Evolutionary conservation across 495 filamentous ascomycete species (phyloP).

Genomic region (Lindgomyces ingoldianus): DNA sequence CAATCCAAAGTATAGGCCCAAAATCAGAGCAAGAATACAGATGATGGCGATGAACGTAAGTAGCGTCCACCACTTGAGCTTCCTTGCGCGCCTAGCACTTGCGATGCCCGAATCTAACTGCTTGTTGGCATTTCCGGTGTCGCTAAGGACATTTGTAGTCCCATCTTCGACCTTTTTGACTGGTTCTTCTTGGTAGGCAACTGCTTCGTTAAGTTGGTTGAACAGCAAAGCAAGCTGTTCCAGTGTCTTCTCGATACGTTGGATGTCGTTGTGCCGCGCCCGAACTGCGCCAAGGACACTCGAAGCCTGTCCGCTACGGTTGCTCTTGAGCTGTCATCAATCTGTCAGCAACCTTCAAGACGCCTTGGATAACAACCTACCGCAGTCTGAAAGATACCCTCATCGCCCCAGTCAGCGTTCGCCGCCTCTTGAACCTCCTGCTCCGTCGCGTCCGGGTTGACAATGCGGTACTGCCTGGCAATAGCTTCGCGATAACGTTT

Average conservation of each 20-base stretch:
- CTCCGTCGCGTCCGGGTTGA: constrained; percentile 71
- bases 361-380: constrained; percentile 49
- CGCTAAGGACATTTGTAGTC: constrained; percentile 56
- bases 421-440: constrained; percentile 62
- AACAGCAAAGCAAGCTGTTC: constrained; percentile 66
- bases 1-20: constrained; percentile 48
- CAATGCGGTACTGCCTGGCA: constrained; percentile 70
- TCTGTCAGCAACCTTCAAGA: background rate
- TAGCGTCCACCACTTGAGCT: constrained; percentile 73
- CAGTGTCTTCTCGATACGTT: constrained; percentile 68
- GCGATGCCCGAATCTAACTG: constrained; percentile 64
- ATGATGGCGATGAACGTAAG: constrained; percentile 55
- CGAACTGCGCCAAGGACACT: constrained; percentile 70
- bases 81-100: constrained; percentile 57
- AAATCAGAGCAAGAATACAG: constrained; percentile 46
- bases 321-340: constrained; percentile 62
- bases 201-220: constrained; percentile 64
- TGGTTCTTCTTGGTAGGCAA: constrained; percentile 62
- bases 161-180: constrained; percentile 57
- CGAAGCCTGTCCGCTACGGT: constrained; percentile 63
- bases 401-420: constrained; percentile 69
- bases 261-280: constrained; percentile 74
- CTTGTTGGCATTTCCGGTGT: constrained; percentile 60
- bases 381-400: constrained; percentile 75
- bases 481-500: constrained; percentile 69